Base-by-base conservation (phyloP, 352 stramenopile genomes). In the Globisporangium camurandrum region DNA sequence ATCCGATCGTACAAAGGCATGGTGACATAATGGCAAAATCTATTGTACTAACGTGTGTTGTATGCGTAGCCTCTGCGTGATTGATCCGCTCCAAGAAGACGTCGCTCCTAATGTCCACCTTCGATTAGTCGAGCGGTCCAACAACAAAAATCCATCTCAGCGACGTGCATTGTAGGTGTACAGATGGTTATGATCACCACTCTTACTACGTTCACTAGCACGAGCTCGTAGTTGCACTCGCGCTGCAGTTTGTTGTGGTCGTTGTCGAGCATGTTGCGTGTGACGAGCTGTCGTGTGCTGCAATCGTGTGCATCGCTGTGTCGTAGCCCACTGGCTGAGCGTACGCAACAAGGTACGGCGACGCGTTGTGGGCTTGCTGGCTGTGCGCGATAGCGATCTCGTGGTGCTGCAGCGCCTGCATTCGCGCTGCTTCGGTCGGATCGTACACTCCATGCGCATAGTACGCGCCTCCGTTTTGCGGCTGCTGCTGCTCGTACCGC, bases 401-500 rank as follows among this genome's bases (percentile, higher is more conserved):
- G 22, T 46, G 41, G 23, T 46, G 41, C 12, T 46, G 22, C 23
- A 46, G 19, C 23, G 22, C 40, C 26, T 46, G 40, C 19, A 16
- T 11, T 7, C 26, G 23, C 19, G 41, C 41, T 23, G 41, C 41
- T 46, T 46, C 12, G 11, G 41, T 14, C 14, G 22, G 41, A 9
- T 46, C 41, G 16, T 46, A 33, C 41, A 46, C 41, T 20, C 22
- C 11, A 22, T 31, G 41, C 9, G 26, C 22, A 14, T 46, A 46
- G 23, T 46, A 30, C 9, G 40, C 20, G 22, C 26, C 40, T n/a
- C 12, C 40, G 12, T 27, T n/a, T n/a, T n/a, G n/a, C n/a, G n/a
- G 40, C 40, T 52, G 46, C 17, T 36, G 46, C n/a, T 17, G 26
- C 27, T 52, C 6, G 16, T 41, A 45, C 23, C 33, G 46, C 36